Conservation (phyloP, 2,329 filamentous ascomycete genomes). For the Dactylellina leptospora region DNA sequence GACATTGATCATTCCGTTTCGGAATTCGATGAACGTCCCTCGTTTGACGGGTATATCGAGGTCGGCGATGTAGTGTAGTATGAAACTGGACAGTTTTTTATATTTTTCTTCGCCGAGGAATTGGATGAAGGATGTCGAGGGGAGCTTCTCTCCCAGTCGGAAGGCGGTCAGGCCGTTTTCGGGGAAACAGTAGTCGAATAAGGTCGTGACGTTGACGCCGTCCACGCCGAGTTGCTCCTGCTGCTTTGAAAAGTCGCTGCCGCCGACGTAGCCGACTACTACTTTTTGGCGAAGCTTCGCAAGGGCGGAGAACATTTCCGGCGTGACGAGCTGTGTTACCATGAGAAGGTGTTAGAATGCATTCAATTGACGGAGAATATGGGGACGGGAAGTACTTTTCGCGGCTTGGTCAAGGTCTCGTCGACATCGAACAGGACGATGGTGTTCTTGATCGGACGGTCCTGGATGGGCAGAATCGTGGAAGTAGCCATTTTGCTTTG, state of each 20-base stretch:
- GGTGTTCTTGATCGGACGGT: slow-evolving; percentile 89
- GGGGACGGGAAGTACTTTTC: slow-evolving; percentile 70
- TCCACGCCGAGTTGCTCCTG: slow-evolving; percentile 84
- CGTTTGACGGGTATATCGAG: slow-evolving; percentile 82
- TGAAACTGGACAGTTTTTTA: slow-evolving; percentile 78
- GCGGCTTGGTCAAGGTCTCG: slow-evolving; percentile 84
- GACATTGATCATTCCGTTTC: slow-evolving; percentile 91
- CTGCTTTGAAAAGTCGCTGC: slow-evolving; percentile 90
- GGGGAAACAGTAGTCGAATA: slow-evolving; percentile 98
- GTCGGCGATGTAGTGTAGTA: slow-evolving; percentile 83
- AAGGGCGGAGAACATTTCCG: slow-evolving; percentile 85
- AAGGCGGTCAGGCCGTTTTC: slow-evolving; percentile 96
- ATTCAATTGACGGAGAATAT: slow-evolving; percentile 17
- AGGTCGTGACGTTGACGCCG: slow-evolving; percentile 68
- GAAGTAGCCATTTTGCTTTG: neutral
- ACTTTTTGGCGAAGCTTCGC: slow-evolving; percentile 82
- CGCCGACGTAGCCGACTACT: slow-evolving; percentile 90
- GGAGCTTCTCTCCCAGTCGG: slow-evolving; percentile 79
- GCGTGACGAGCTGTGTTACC: slow-evolving; percentile 69
- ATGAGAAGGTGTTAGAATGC: neutral
- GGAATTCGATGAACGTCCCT: slow-evolving; percentile 86
- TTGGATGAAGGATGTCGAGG: slow-evolving; percentile 84
- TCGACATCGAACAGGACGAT: slow-evolving; percentile 97
- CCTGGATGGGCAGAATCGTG: slow-evolving; percentile 55
- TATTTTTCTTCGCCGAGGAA: slow-evolving; percentile 87